Evolutionary conservation across 208 protist species (phyloP), one percentile per base, ranked within the genome.

Genomic region (Wallacemonas collosoma): DNA sequence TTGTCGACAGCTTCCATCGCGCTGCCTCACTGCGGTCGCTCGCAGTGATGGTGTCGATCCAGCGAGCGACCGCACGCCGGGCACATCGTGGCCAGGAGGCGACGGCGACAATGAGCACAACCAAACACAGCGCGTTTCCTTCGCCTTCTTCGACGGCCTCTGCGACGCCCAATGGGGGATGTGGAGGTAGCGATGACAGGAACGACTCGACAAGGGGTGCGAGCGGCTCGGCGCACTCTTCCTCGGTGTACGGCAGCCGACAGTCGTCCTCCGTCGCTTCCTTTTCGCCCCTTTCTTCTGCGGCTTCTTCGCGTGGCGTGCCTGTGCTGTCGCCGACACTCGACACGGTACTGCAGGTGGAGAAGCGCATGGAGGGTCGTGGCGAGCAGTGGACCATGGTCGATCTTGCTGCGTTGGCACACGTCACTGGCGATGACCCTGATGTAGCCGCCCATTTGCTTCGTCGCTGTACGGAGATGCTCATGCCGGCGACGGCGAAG

Each of bases 21-120:
- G 80, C 87, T 14, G 86, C 86, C 14, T 92, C 90, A 1, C 86
- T 95, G 17, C 83, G 86, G n/a, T 77, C 86, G n/a, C 79, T 95
- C 60, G 83, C 85, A 17, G 79, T 89, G 17, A 82, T 90, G 74
- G 88, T 82, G 69, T 50, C 71, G 65, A 67, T 71, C 38, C 61
- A 57, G 47, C 75, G 54, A 1, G 9, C 58, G 14, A 11, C 71
- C 26, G 64, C 12, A 45, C 48, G 45, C 43, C 51, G 58, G 54
- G 54, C 54, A n/a, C n/a, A 36, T n/a, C 54, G 12, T 5, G 6
- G 14, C 9, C 12, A 36, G 26, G 26, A 26, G 26, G 26, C 14
- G 41, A 55, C 2, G 14, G 50, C 51, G 58, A 41, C 54, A n/a
- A 41, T 40, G 45, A 58, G 8, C 38, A 43, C 26, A 35, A 14